Conservation (phyloP, 768 basidiomycete genomes). For the Russula olivacea region DNA sequence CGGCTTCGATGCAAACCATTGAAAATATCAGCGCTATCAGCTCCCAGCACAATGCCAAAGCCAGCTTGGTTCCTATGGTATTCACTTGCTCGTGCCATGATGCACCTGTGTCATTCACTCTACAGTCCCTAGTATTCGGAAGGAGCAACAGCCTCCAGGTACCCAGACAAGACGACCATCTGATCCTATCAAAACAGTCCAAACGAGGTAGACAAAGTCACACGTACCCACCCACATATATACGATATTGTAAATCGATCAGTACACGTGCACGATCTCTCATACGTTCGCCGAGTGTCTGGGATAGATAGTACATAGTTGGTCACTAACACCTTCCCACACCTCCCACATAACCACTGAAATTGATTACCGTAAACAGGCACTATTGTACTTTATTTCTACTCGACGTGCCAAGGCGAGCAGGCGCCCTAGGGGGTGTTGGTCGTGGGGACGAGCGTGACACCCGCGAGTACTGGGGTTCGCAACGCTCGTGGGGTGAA, state of each 20-base stretch:
- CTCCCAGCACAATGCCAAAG: not conserved
- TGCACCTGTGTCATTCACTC: not conserved
- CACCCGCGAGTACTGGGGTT: not conserved
- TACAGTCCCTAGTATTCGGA: too few relatives aligned
- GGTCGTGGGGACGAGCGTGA: not conserved
- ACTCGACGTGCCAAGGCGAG: not conserved
- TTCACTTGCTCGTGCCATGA: too few relatives aligned
- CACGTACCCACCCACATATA: not conserved
- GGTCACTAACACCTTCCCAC: not conserved
- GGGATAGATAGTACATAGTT: not conserved
- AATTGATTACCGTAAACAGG: not conserved
- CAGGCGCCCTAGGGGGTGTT: not conserved
- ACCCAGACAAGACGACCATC: not conserved
- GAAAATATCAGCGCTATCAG: not conserved
- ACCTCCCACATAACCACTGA: not conserved
- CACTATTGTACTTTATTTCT: not conserved
- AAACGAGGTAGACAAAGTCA: not conserved
- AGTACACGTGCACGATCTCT: not conserved
- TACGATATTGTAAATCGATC: not conserved
- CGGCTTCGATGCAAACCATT: not conserved
- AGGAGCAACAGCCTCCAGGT: not conserved
- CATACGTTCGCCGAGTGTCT: not conserved
- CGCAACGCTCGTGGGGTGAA: not conserved
- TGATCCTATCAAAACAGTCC: not conserved
- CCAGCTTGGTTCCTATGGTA: not conserved